phyloP scores from a whole-genome alignment of 2,329 filamentous ascomycete genomes.

The Parascedosporium putredinis region DNA sequence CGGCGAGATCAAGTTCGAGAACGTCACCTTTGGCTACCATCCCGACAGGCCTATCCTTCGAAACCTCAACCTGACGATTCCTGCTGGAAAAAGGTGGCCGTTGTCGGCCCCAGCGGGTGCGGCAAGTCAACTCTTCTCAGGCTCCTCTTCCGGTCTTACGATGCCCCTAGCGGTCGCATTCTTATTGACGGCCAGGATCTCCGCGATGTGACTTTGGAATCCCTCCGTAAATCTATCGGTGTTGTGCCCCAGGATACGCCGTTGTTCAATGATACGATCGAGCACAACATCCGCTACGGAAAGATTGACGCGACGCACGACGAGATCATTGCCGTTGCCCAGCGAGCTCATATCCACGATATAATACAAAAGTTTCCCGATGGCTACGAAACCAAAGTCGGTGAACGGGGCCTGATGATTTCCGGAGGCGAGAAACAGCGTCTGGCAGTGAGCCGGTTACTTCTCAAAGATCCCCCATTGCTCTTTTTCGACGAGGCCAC shows the following conservation, averaged over 20 bases:
- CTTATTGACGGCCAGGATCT: slow-evolving; percentile 91
- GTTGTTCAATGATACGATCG: slow-evolving; percentile 92
- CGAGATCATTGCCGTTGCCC: slow-evolving; percentile 65
- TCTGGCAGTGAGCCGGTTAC: slow-evolving; percentile 69
- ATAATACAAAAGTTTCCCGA: slow-evolving; percentile 71
- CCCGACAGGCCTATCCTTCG: slow-evolving; percentile 76
- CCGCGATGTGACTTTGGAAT: slow-evolving; percentile 70
- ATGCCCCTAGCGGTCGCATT: slow-evolving; percentile 75
- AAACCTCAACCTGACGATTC: slow-evolving; percentile 78
- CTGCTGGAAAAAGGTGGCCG: slow-evolving; percentile 92
- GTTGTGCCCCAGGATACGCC: slow-evolving; percentile 97
- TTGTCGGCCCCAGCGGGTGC: slow-evolving; percentile 91
- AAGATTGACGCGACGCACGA: slow-evolving; percentile 65
- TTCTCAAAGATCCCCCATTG: slow-evolving; percentile 81
- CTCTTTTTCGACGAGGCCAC: slow-evolving; percentile 96
- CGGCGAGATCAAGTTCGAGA: slow-evolving; percentile 87
- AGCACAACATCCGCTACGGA: slow-evolving; percentile 92
- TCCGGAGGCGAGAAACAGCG: slow-evolving; percentile 91
- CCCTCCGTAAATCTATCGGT: slow-evolving; percentile 74
- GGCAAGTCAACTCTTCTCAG: slow-evolving; percentile 91
- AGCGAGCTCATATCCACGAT: slow-evolving; percentile 75
- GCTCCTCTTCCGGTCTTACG: slow-evolving; percentile 89
- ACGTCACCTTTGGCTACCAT: slow-evolving; percentile 90
- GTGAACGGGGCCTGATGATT: slow-evolving; percentile 93
- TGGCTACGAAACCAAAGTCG: slow-evolving; percentile 85